Percentiles rank a stretch among this genome's conserved stretches.
Conservation (phyloP, 768 basidiomycete species). For the Leccinum truebloodii region DNA sequence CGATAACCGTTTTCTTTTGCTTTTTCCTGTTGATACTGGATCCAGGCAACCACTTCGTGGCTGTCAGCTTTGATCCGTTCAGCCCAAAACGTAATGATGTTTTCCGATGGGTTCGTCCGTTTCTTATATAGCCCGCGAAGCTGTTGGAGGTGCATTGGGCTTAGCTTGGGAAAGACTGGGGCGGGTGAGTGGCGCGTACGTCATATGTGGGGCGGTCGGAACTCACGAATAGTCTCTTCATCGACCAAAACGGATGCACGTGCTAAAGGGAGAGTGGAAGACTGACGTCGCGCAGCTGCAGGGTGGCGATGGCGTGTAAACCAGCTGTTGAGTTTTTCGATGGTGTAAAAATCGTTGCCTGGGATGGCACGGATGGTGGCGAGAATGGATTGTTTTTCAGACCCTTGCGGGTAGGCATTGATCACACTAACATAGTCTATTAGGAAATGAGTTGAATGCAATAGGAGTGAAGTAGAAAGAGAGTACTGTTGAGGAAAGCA, state of each 20-base stretch:
- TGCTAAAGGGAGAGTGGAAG: too few species aligned
- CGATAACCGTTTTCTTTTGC: conserved; percentile 5
- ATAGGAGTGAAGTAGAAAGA: neutral
- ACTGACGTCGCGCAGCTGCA: neutral
- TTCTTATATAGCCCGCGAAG: conserved; percentile 23
- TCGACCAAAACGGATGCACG: conserved; percentile 3
- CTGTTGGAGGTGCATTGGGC: conserved; percentile 22
- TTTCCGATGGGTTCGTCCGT: conserved; percentile 16
- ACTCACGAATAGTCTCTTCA: conserved; percentile 32
- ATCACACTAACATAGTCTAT: conserved; percentile 22
- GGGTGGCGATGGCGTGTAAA: conserved; percentile 23
- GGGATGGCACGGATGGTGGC: conserved; percentile 17
- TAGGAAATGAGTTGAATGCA: neutral
- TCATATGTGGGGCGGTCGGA: neutral
- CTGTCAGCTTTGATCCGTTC: conserved; percentile 19
- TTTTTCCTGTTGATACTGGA: conserved; percentile 32
- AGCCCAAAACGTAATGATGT: conserved; percentile 31
- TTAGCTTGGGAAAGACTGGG: conserved; percentile 31
- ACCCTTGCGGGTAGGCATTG: conserved; percentile 13
- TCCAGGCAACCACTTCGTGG: conserved; percentile 26
- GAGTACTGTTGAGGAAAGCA: neutral
- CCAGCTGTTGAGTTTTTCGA: conserved; percentile 23
- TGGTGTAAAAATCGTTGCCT: conserved; percentile 22
- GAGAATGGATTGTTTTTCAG: conserved; percentile 20
- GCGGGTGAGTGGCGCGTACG: conserved; percentile 2